Conservation (phyloP, 306 rosid genomes). For the Neltuma alba region DNA sequence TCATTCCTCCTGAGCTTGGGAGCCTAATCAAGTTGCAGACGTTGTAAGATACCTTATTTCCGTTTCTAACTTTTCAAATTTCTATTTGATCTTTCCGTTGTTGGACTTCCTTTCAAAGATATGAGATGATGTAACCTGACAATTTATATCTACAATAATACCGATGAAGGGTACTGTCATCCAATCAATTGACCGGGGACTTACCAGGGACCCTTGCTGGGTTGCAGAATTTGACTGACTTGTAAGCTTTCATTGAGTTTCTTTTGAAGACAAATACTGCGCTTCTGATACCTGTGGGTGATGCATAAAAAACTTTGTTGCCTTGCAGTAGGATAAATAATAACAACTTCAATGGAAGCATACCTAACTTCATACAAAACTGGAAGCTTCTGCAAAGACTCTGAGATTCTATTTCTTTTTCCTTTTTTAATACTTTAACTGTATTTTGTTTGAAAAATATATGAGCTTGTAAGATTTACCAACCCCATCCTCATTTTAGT, state of each 20-base stretch:
- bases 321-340: slow-evolving; percentile 70
- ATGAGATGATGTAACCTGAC: slow-evolving; percentile 15
- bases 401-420: slow-evolving; percentile 50
- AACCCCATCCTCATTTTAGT: slow-evolving; percentile 17
- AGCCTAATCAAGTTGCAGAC: slow-evolving; percentile 51
- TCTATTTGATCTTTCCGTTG: neutral
- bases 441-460: slow-evolving; percentile 3
- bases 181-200: slow-evolving; percentile 70
- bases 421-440: neutral
- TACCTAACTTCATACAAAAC: slow-evolving; percentile 64
- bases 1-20: slow-evolving; percentile 68
- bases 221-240: slow-evolving; percentile 55
- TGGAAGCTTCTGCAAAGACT: slow-evolving; percentile 63
- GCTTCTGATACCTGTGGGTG: slow-evolving; percentile 9
- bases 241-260: slow-evolving; percentile 49
- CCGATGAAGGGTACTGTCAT: slow-evolving; percentile 62
- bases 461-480: neutral
- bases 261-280: slow-evolving; percentile 15
- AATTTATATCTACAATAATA: slow-evolving; percentile 29
- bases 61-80: slow-evolving; percentile 19
- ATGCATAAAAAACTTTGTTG: slow-evolving; percentile 23
- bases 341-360: slow-evolving; percentile 62
- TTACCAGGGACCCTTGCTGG: slow-evolving; percentile 61
- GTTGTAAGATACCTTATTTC: slow-evolving; percentile 50
- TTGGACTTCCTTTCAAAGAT: slow-evolving; percentile 20